Evolutionary conservation across 108 stramenopile species (phyloP), one percentile per base, ranked within the genome.

Genomic region (Skeletonema potamos): DNA sequence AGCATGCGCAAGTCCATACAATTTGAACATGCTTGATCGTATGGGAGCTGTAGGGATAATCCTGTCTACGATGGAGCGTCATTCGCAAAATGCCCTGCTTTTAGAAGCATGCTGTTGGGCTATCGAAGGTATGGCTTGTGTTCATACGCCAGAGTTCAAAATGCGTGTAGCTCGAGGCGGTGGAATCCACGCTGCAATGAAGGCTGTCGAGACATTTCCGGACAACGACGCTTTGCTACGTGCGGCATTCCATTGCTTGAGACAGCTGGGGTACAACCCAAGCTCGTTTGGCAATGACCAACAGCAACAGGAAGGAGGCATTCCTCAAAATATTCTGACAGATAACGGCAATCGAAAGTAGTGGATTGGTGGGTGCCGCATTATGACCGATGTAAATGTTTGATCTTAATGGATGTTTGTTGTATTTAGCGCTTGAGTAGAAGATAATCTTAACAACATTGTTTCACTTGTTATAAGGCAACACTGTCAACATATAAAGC

Each of bases 101-200:
- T 58, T 71, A 15, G 77, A 77, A 39, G 64, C 77, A 8, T 77
- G 77, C 58, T 77, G 77, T 48, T 77, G 77, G 77, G 69, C 77
- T 17, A 44, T 77, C 36, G 77, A 68, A 55, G 61, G 62, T 29
- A 66, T 77, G 64, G 64, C 70, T 27, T 58, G 70, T 10, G 58
- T 48, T 30, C 57, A 41, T 18, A 34, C 62, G 15, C 43, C 77
- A 29, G 70, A 70, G 13, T 46, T 71, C 44, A 70, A 71, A 46
- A 59, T 71, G 58, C 43, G 65, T 6, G 64, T 70, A 18, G 77
- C 70, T 20, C 64, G 70, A 57, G 37, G 56, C 27, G 77, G 77
- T 20, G 77, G 69, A 11, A 69, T 77, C n/a, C 77, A 77, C 24
- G 70, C 70, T 2, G 69, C 69, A 32, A 77, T 77, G 77, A 70